Evolutionary conservation across 164 flowering plant species (phyloP), one percentile per base, ranked within the genome.

Genomic region (Dillenia turbinata): DNA sequence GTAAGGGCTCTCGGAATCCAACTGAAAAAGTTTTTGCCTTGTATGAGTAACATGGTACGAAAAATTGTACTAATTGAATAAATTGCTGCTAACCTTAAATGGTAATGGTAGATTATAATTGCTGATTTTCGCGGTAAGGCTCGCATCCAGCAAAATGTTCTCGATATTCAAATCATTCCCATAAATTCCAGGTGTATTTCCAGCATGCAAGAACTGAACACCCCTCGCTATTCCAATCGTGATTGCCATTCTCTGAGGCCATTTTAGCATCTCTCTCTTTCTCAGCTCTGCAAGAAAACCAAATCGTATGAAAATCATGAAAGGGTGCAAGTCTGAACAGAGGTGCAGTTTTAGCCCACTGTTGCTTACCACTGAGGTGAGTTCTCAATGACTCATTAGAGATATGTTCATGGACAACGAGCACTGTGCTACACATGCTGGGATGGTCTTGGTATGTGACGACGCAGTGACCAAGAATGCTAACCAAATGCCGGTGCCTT

Each of bases 391-490:
- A 77, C 17, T 85, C 89, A 60, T 84, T 85, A 7, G 86, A 52
- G 13, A 88, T 62, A 57, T 79, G 70, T 68, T 93, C 96, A 9
- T 75, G 75, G 46, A 92, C 86, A 24, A 90, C 61, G 53, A 82
- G 88, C 57, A 86, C 69, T 1, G 86, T 81, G 72, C 73, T 73
- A 2, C 72, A 73, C 1, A 71, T 66, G 52, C 69, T 72, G 5
- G 80, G 80, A 61, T 75, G 80, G 52, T 85, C 89, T 66, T 74
- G 80, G 65, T 77, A 67, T 40, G 77, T 69, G 47, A 76, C 83
- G 11, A 79, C 68, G 70, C 96, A 87, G 76, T 93, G 98, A 10
- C 98, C 98, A 19, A 93, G 79, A 65, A 85, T 77, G 69, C 98
- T 84, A 65, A 88, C 92, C 66, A 93, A 66, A 71, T 93, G 86